phyloP scores from a whole-genome alignment of 257 asterid genomes.

The Penstemon eatonii region DNA sequence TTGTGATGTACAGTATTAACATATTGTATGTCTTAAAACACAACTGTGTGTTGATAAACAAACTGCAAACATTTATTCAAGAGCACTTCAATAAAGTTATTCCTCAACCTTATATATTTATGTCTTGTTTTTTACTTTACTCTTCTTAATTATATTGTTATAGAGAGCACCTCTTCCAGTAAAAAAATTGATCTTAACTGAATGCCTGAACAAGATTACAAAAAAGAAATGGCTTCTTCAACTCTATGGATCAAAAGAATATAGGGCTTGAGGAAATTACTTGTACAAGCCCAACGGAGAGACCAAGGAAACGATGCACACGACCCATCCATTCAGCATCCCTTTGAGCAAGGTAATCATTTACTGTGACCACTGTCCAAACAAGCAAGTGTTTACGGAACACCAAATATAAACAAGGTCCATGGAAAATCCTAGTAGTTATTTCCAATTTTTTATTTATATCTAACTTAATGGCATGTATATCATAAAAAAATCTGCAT shows the following conservation, averaged over 20 bases:
- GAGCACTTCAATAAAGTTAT: constrained; percentile 12
- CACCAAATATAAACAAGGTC: constrained; percentile 18
- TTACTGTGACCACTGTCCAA: constrained; percentile 85
- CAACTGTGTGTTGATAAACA: background rate
- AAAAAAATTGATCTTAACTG: constrained; percentile 9
- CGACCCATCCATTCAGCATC: constrained; percentile 99
- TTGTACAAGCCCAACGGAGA: constrained; percentile 97
- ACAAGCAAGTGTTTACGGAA: constrained; percentile 23
- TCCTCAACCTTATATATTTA: background rate
- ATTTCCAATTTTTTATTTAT: constrained; percentile 14
- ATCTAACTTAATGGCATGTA: constrained; percentile 12
- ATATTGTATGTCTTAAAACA: background rate
- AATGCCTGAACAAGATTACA: background rate
- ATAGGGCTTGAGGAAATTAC: constrained; percentile 42
- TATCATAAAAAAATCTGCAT: constrained; percentile 27
- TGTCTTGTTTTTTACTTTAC: background rate
- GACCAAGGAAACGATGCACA: constrained; percentile 94
- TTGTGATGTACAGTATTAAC: background rate
- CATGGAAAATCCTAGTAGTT: constrained; percentile 17
- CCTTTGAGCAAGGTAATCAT: constrained; percentile 95
- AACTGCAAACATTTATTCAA: background rate
- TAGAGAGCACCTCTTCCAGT: constrained; percentile 1
- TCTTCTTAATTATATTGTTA: constrained; percentile 2
- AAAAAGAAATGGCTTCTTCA: background rate
- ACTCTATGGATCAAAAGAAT: constrained; percentile 1